Percentiles rank a stretch among this genome's conserved stretches.
Evolutionary conservation across 495 filamentous ascomycete genomes (phyloP).

Genomic region (Xylaria acuta): DNA sequence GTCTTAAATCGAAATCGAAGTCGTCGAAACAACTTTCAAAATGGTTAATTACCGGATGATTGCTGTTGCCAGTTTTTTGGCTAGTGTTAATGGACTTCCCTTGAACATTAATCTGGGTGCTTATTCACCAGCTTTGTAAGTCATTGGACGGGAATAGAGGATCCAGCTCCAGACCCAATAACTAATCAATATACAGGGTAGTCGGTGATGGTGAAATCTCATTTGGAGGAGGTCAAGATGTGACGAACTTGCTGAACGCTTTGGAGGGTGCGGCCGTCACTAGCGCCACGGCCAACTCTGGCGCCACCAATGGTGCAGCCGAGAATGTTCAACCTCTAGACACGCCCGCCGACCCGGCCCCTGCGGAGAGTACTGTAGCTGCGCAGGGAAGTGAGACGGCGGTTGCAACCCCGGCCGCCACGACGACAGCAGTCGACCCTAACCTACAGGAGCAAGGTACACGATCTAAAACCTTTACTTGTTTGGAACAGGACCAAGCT

Average conservation of each 20-base stretch:
- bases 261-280: constrained; percentile 58
- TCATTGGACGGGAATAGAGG: not conserved
- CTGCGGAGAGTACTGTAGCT: constrained; percentile 27
- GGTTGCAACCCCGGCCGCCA: constrained; percentile 30
- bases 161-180: not conserved
- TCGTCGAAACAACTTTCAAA: constrained; percentile 29
- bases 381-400: constrained; percentile 31
- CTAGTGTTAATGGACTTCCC: constrained; percentile 53
- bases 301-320: constrained; percentile 10
- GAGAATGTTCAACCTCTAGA: constrained; percentile 9
- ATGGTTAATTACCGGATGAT: constrained; percentile 54
- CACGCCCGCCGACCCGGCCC: constrained; percentile 26
- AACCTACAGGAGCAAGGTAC: constrained; percentile 46
- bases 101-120: constrained; percentile 68
- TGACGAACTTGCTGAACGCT: constrained; percentile 55
- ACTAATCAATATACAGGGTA: constrained; percentile 41
- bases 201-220: constrained; percentile 70
- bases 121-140: constrained; percentile 61
- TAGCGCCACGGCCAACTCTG: constrained; percentile 43
- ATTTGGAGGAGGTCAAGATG: constrained; percentile 60
- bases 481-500: not conserved
- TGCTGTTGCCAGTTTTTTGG: constrained; percentile 49
- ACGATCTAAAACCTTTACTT: not conserved
- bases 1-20: not conserved
- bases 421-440: constrained; percentile 39